Base-by-base conservation (phyloP, 306 rosid genomes). In the Gastrolobium villosum region DNA sequence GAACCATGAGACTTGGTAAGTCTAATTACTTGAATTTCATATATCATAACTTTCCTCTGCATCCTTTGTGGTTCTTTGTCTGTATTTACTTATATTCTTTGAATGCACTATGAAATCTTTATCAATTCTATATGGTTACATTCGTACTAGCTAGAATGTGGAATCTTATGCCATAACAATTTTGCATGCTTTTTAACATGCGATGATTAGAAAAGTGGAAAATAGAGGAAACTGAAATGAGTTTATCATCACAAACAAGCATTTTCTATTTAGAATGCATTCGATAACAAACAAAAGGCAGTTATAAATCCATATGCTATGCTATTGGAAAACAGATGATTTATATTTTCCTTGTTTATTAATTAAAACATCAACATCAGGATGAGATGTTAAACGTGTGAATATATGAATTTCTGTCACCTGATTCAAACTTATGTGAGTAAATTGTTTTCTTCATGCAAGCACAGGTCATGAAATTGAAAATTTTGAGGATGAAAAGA, bases 401-500 rank as follows among this genome's bases (percentile, higher is more conserved):
- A 55, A 61, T 32, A 71, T 79, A 14, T 79, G 60, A 55, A 46
- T 43, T 57, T 66, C 20, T 20, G 34, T 65, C 44, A 13, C 72
- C 66, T 32, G n/a, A 14, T 75, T 44, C 37, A 57, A 73, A 15
- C n/a, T 43, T 79, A 9, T 28, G 56, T 7, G 62, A 69, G 14
- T 70, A 52, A 73, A 39, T 0, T 74, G 15, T 8, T 36, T 35
- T 53, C 3, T 69, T 40, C 2, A 41, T 81, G 8, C 11, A 20
- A 48, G 7, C 53, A 53, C 75, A 92, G 98, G 82, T 73, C 66
- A 14, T 28, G 91, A 85, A 72, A 55, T 4, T 41, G 98, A 95
- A 46, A 55, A 1, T 75, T 84, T 84, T 0, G 97, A 93, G 70
- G 99, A 96, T 70, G 99, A 96, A 83, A 91, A 56, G 85, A 86